Percentiles rank a stretch among this genome's conserved stretches.
phyloP scores from a whole-genome alignment of 2,329 filamentous ascomycete species.

The Apiospora phragmitis region DNA sequence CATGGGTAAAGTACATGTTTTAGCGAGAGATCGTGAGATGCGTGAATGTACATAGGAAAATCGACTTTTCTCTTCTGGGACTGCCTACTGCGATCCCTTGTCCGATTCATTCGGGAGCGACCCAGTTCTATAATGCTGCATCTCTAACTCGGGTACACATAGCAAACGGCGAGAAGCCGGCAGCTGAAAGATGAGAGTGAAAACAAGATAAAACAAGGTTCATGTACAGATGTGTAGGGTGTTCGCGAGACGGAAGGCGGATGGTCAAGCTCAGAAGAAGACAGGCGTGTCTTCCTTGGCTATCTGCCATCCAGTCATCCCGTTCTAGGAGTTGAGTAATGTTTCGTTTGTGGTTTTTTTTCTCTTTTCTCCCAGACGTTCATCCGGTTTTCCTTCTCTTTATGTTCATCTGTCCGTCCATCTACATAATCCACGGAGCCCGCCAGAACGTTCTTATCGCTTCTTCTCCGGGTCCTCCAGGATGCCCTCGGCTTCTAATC shows the following conservation, averaged over 20 bases:
- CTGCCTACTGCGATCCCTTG: background rate
- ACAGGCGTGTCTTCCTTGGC: background rate
- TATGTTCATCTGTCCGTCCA: background rate
- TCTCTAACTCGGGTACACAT: constrained; percentile 13
- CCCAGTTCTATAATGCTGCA: constrained; percentile 15
- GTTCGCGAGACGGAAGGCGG: background rate
- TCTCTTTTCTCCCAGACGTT: background rate
- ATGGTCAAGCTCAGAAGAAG: background rate
- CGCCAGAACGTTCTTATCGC: constrained; percentile 17
- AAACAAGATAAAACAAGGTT: constrained; percentile 12
- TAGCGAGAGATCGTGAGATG: background rate
- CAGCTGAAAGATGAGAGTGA: constrained; percentile 6
- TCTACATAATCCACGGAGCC: background rate
- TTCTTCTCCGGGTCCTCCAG: constrained; percentile 75
- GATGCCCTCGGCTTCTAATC: constrained; percentile 95
- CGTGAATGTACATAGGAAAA: background rate
- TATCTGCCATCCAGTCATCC: background rate
- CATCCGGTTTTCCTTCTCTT: constrained; percentile 1
- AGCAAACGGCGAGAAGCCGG: background rate
- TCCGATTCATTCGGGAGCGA: constrained; percentile 9
- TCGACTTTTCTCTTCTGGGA: background rate
- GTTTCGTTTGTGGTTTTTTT: background rate
- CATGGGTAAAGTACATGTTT: background rate
- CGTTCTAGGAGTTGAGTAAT: background rate
- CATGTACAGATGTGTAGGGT: constrained; percentile 16